Base-by-base conservation (phyloP, 2,329 filamentous ascomycete genomes). In the Macrophomina phaseolina region DNA sequence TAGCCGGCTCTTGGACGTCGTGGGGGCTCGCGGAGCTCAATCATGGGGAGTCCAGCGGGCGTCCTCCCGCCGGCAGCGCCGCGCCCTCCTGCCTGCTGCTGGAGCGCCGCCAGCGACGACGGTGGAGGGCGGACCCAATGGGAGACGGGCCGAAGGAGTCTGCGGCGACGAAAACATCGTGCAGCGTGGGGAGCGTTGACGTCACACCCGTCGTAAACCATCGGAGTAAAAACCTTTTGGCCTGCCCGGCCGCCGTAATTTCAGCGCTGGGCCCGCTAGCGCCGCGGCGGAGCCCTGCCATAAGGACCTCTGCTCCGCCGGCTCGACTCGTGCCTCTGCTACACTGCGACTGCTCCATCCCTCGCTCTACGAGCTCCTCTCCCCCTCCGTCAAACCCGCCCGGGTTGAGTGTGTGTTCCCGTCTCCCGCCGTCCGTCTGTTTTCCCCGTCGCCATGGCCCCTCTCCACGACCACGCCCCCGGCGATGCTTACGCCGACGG, bases 141-240 rank as follows among this genome's bases (percentile, higher is more conserved):
- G 40, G 23, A 60, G 56, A 46, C 56, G 56, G 56, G 56, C 56
- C 56, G 56, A 60, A 34, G 40, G 5, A 18, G 4, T 14, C 16
- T 28, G 7, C 38, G 6, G 6, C 18, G 18, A 30, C 55, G 56
- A 28, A 14, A 34, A 34, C 38, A 42, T 30, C 12, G 7, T 1
- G 11, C 40, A 7, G 56, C 56, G 56, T 60, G 40, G 56, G 56
- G 56, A 48, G 56, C 4, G 56, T 30, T 60, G 56, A 60, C 56
- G 56, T 60, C 56, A 60, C 40, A 32, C 9, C 56, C 16, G 56
- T 18, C 40, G 55, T 45, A 58, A 56, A 60, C 38, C 16, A 45
- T 52, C 55, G 23, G 55, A 60, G 23, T 60, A 34, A 60, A 60
- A 60, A 60, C 40, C 56, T 60, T 60, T 60, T 42, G 56, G 46